These are phyloP conservation scores for Barnettozyma wickerhamii DNA, from an alignment of 805 yeast species.

Conservation along the genomic window DNA sequence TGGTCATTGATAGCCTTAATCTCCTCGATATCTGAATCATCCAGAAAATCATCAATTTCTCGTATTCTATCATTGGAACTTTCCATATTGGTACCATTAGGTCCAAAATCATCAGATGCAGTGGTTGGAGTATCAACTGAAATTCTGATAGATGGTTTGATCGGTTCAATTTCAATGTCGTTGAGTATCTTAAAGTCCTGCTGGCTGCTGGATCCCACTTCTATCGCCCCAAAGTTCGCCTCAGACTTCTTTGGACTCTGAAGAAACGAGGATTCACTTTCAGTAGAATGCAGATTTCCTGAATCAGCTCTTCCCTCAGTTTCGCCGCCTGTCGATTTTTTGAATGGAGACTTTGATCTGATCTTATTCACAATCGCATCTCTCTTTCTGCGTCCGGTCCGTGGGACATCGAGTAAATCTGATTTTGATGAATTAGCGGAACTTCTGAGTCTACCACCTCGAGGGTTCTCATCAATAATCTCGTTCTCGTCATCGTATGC, in stretches of 20 bases:
- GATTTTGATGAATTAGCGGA: conserved; percentile 13
- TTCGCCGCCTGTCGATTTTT: conserved; percentile 9
- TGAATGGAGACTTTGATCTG: conserved; percentile 25
- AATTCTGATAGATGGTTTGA: conserved; percentile 9
- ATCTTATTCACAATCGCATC: conserved; percentile 17
- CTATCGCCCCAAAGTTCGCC: neutral
- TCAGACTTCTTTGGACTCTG: conserved; percentile 1
- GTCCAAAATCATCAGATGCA: neutral
- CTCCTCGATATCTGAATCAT: conserved; percentile 24
- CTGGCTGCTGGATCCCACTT: neutral
- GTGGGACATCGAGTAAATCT: conserved; percentile 12
- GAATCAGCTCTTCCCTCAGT: no score
- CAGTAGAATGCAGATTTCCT: neutral
- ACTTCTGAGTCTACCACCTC: neutral
- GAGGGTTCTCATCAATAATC: neutral
- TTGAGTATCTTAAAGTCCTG: conserved; percentile 6
- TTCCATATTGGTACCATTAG: neutral
- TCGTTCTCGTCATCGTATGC: conserved; percentile 6
- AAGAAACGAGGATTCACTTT: neutral
- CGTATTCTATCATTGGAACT: neutral
- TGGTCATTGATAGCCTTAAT: conserved; percentile 11
- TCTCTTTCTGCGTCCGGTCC: conserved; percentile 17
- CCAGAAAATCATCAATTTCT: conserved; percentile 5
- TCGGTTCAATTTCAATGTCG: conserved; percentile 23
- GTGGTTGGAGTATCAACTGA: conserved; percentile 5